phyloP scores from a whole-genome alignment of 306 rosid genomes.

The Dicorynia guianensis region DNA sequence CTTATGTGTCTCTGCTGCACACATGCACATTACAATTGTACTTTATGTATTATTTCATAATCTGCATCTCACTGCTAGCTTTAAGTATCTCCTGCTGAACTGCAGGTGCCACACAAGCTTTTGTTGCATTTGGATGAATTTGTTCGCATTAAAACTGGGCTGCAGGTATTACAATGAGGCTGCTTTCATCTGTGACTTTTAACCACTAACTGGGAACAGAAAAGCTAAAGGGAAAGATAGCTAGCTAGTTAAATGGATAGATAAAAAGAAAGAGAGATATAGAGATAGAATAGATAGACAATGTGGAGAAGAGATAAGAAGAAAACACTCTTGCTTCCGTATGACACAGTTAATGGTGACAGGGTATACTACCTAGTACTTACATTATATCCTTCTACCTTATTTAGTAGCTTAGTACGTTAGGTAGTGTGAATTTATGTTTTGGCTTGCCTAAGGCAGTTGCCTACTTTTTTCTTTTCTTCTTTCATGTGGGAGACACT shows the following conservation, averaged over 20 bases:
- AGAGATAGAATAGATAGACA: not conserved
- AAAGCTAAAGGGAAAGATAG: conserved; percentile 18
- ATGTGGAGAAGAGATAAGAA: not conserved
- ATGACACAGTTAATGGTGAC: not conserved
- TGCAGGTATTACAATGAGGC: conserved; percentile 66
- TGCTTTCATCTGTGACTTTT: conserved; percentile 25
- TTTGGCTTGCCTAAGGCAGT: conserved; percentile 21
- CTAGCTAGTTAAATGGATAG: too few relatives aligned
- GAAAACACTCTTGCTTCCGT: not conserved
- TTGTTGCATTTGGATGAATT: conserved; percentile 77
- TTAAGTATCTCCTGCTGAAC: conserved; percentile 39
- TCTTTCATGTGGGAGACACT: not conserved
- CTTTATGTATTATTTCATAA: conserved; percentile 25
- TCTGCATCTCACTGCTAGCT: conserved; percentile 3
- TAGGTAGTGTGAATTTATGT: conserved; percentile 32
- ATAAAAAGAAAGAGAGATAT: not conserved
- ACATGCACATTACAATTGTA: not conserved
- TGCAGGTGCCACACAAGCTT: conserved; percentile 76
- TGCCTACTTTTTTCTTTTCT: not conserved
- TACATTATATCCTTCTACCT: conserved; percentile 20
- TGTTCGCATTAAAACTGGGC: conserved; percentile 79
- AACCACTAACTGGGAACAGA: not conserved
- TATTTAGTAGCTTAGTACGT: conserved; percentile 10
- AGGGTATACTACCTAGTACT: not conserved
- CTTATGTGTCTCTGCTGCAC: conserved; percentile 16